A percentile compares a stretch with the other conserved stretches of the same genome.
Conservation (phyloP, 352 stramenopile genomes). For the Phytophthora sp. region DNA sequence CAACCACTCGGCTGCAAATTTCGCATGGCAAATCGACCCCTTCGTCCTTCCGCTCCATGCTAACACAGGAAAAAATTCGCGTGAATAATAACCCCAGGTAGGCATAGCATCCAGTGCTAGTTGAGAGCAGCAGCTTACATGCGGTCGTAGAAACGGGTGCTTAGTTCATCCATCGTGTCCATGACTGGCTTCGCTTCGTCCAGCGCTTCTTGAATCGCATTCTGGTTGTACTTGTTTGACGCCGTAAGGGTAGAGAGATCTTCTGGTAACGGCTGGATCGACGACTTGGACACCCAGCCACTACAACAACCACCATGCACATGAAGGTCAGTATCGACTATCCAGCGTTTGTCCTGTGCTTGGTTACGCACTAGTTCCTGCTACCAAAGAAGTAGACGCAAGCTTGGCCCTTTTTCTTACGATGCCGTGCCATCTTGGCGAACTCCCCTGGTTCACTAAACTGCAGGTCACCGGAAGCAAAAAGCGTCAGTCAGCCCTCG, state of each 20-base stretch:
- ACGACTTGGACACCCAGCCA: slow-evolving; percentile 77
- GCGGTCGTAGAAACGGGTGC: slow-evolving; percentile 75
- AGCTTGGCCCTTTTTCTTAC: slow-evolving; percentile 73
- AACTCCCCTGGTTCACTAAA: slow-evolving; percentile 86
- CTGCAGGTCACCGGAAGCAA: slow-evolving; percentile 36
- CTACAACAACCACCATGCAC: slow-evolving; percentile 32
- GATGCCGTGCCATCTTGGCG: slow-evolving; percentile 79
- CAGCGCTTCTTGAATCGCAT: slow-evolving; percentile 73
- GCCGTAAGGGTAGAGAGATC: slow-evolving; percentile 62
- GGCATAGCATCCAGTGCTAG: background rate
- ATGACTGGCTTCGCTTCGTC: slow-evolving; percentile 75
- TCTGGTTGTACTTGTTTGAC: slow-evolving; percentile 75
- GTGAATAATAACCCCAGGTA: background rate
- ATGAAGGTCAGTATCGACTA: background rate
- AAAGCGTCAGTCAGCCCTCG: slow-evolving; percentile 9
- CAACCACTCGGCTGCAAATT: slow-evolving; percentile 80
- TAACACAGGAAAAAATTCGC: slow-evolving; percentile 20
- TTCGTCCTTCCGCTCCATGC: slow-evolving; percentile 73
- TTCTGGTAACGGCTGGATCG: slow-evolving; percentile 76
- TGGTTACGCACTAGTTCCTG: slow-evolving; percentile 86
- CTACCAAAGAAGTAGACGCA: slow-evolving; percentile 90
- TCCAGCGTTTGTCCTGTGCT: too few relatives aligned
- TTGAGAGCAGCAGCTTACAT: too few relatives aligned
- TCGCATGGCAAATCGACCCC: slow-evolving; percentile 83
- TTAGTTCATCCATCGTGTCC: slow-evolving; percentile 61